Evolutionary conservation across 2,329 filamentous ascomycete genomes (phyloP).

Genomic region (Daldinia eschscholtzii): DNA sequence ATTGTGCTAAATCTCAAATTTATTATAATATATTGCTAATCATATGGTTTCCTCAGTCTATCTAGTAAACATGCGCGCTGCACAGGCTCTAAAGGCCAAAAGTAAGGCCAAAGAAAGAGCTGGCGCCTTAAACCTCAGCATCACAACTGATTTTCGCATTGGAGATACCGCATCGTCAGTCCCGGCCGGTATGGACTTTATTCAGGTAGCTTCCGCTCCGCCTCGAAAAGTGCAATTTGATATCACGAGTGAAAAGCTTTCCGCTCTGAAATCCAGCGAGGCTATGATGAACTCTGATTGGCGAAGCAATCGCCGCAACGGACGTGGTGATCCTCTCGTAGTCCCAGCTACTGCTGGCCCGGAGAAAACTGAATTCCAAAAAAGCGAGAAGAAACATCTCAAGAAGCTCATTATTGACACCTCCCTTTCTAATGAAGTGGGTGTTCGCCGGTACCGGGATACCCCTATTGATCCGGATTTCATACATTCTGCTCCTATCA

Average conservation of each 20-base stretch:
- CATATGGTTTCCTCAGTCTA: background rate
- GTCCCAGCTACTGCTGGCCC: constrained; percentile 40
- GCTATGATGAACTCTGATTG: constrained; percentile 38
- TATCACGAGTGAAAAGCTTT: background rate
- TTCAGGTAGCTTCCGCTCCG: constrained; percentile 10
- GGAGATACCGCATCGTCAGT: background rate
- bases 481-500: constrained; percentile 50
- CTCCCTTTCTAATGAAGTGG: constrained; percentile 28
- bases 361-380: constrained; percentile 37
- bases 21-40: background rate
- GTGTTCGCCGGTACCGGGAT: constrained; percentile 42
- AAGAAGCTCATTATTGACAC: constrained; percentile 40
- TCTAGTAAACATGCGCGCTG: constrained; percentile 3
- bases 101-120: background rate
- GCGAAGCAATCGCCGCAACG: constrained; percentile 38
- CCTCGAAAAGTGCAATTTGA: constrained; percentile 7
- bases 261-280: constrained; percentile 18
- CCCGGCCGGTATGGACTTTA: background rate
- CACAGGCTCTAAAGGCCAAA: constrained; percentile 4
- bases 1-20: background rate
- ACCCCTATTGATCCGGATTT: constrained; percentile 46
- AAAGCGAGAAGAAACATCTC: constrained; percentile 17
- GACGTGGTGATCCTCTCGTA: constrained; percentile 1
- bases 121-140: background rate
- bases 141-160: background rate